These are phyloP conservation scores for Sporothrix inflata DNA, from an alignment of 2,329 filamentous ascomycete genomes.

Conservation along the genomic window DNA sequence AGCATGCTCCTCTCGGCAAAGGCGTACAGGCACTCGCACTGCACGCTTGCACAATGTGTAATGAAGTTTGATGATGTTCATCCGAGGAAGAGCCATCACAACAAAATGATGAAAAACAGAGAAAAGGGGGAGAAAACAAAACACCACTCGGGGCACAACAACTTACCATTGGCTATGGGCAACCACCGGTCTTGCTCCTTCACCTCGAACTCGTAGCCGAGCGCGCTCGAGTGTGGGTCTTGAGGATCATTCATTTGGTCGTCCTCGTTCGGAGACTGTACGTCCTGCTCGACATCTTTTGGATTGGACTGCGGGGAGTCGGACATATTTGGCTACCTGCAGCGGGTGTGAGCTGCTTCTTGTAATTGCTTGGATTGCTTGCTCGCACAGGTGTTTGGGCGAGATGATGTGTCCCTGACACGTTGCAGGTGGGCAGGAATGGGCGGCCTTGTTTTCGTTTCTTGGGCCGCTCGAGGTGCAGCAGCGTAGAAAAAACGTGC, in stretches of 20 bases:
- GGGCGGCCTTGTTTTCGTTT: slow-evolving; percentile 43
- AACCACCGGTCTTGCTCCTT: slow-evolving; percentile 99
- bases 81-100: neutral
- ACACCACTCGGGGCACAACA: slow-evolving; percentile 36
- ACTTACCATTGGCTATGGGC: slow-evolving; percentile 99
- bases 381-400: slow-evolving; percentile 59
- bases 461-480: slow-evolving; percentile 55
- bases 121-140: neutral
- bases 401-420: slow-evolving; percentile 64
- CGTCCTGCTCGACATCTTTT: slow-evolving; percentile 92
- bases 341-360: slow-evolving; percentile 66
- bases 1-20: neutral
- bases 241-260: slow-evolving; percentile 88
- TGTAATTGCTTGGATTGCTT: slow-evolving; percentile 58
- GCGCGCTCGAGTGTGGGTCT: slow-evolving; percentile 74
- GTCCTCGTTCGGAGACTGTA: slow-evolving; percentile 92
- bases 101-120: neutral
- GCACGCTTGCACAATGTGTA: slow-evolving; percentile 10
- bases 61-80: neutral
- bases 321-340: slow-evolving; percentile 87
- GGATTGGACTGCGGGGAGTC: slow-evolving; percentile 81
- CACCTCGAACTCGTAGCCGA: slow-evolving; percentile 93
- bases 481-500: slow-evolving; percentile 45
- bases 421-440: slow-evolving; percentile 59
- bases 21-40: neutral